Evolutionary conservation across 148 eudicot genomes (phyloP), one percentile per base, ranked within the genome.

Genomic region (Amaranthus cruentus): DNA sequence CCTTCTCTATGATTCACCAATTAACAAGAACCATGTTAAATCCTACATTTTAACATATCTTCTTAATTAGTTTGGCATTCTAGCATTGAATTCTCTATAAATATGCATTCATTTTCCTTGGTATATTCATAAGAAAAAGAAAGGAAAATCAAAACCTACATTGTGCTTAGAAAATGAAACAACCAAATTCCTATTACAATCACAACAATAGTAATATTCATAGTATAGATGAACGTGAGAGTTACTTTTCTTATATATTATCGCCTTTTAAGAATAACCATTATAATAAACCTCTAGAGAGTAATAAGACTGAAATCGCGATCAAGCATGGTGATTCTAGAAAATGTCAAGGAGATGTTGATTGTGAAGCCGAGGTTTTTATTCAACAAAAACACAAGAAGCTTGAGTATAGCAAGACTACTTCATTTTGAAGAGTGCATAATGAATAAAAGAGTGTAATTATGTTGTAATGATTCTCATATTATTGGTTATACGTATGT

Each of bases 301-400:
- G 53, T 12, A 55, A 47, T 54, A 79, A 69, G 81, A 44, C 9
- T 9, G 78, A 69, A 4, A 28, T 2, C 0, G 57, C 56, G 21
- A 13, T 51, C 7, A 58, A 57, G 65, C 52, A 50, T 51, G 75
- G 67, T 28, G 76, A 66, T 43, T 49, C 7, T 50, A 53, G 51
- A 51, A 73, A 46, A 53, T 70, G 72, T 10, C 6, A 64, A 9
- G 82, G 82, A 1, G 78, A 79, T 14, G 38, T 79, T 28, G 46
- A 79, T 57, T 79, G 78, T 13, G 82, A 74, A 21, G 82, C 82
- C 4, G 82, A 74, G 59, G 66, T 63, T 57, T 79, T 74, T 70
- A 79, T 79, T n/a, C 10, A 71, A 47, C 59, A 69, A 43, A 79
- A 62, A 21, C 82, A 62, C 59, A 56, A 57, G 74, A 64, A 62